Evolutionary conservation across 2,329 filamentous ascomycete species (phyloP).

Genomic region (Fusarium duplospermum): DNA sequence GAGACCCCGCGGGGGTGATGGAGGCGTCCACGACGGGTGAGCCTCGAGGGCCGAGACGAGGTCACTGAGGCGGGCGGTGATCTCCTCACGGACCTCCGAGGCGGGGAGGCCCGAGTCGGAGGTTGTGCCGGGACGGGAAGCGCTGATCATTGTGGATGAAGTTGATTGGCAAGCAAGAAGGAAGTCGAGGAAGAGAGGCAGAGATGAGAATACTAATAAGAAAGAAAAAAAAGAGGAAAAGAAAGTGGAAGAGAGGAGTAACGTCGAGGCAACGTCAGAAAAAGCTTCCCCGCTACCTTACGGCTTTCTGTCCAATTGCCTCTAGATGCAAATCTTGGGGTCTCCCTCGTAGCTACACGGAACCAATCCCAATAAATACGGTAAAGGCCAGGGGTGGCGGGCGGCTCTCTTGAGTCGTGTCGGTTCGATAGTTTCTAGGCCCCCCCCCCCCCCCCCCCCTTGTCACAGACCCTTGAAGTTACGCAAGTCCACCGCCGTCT

Average conservation of each 20-base stretch:
- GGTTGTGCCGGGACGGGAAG: slow-evolving; percentile 18
- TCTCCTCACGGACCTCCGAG: slow-evolving; percentile 39
- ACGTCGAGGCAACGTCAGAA: slow-evolving; percentile 31
- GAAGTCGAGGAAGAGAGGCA: neutral
- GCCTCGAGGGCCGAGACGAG: slow-evolving; percentile 47
- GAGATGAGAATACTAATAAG: neutral
- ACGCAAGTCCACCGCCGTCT: neutral
- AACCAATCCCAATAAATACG: neutral
- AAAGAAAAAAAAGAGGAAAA: neutral
- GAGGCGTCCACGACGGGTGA: slow-evolving; percentile 45
- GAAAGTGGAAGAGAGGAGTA: slow-evolving; percentile 1
- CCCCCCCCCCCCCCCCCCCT: neutral
- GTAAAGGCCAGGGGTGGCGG: neutral
- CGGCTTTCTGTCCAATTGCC: slow-evolving; percentile 29
- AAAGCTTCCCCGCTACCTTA: slow-evolving; percentile 30
- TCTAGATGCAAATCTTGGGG: slow-evolving; percentile 26
- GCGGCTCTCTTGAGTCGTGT: neutral
- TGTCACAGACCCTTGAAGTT: neutral
- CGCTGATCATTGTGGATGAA: slow-evolving; percentile 26
- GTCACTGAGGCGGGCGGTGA: slow-evolving; percentile 42
- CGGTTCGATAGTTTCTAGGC: neutral
- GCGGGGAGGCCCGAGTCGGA: slow-evolving; percentile 35
- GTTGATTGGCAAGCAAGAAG: neutral
- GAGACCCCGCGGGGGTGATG: slow-evolving; percentile 46
- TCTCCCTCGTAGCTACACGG: slow-evolving; percentile 11